Percentiles rank a stretch among this genome's conserved stretches.
Conservation (phyloP, 139 green algal genomes). For the Volvox africanus region DNA sequence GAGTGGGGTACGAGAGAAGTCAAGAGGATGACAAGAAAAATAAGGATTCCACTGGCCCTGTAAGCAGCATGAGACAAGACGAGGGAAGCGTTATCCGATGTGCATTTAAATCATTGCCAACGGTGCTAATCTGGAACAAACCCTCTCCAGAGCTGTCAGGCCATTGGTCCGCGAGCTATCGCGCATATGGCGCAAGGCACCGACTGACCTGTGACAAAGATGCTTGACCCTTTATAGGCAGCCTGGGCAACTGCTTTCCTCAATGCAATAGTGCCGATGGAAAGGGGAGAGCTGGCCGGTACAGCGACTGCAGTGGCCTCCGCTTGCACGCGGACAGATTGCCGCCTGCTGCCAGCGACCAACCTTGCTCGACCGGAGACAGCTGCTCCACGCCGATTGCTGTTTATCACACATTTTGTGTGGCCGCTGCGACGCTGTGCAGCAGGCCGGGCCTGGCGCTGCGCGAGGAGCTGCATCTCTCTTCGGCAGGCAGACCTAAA, state of each 20-base stretch:
- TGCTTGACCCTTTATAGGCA: constrained; percentile 20
- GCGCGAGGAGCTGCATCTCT: constrained; percentile 36
- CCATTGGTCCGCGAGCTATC: too few species aligned
- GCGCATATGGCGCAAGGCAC: not conserved
- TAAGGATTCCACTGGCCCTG: too few species aligned
- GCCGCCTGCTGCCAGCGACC: constrained; percentile 9
- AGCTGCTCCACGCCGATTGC: not conserved
- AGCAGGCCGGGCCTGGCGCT: constrained; percentile 12
- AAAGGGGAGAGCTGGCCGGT: not conserved
- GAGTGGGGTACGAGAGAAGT: not conserved
- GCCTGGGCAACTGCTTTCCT: constrained; percentile 14
- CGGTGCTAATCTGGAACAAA: too few species aligned
- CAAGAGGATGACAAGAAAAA: not conserved
- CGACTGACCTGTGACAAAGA: constrained; percentile 8
- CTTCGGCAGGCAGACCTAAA: not conserved
- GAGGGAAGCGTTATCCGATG: too few species aligned
- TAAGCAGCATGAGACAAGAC: too few species aligned
- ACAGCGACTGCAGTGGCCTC: not conserved
- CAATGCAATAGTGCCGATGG: constrained; percentile 30
- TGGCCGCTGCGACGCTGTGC: constrained; percentile 32
- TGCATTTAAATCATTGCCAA: too few species aligned
- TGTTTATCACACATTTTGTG: not conserved
- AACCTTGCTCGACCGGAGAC: not conserved
- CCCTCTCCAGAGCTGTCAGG: too few species aligned
- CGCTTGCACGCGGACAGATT: constrained; percentile 10